These are phyloP conservation scores for Parafenestella ontariensis DNA, from an alignment of 2,329 filamentous ascomycete genomes.

Conservation along the genomic window DNA sequence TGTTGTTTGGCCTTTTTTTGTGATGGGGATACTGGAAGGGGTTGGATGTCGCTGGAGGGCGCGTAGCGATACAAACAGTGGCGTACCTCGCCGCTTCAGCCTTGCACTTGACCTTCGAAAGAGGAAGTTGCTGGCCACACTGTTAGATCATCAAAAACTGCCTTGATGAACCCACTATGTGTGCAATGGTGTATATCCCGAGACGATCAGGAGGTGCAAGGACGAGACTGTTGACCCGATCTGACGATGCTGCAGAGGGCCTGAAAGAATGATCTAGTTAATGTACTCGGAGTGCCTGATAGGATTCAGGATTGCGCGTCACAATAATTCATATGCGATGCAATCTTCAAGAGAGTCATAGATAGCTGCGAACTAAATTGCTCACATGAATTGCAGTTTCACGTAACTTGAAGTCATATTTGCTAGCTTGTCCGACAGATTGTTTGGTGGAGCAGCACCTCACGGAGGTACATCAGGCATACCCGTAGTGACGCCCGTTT, in stretches of 20 bases:
- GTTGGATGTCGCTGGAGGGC: not conserved
- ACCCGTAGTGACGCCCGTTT: not conserved
- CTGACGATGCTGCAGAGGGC: not conserved
- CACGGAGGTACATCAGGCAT: not conserved
- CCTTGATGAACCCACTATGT: not conserved
- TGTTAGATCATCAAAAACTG: not conserved
- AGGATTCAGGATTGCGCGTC: not conserved
- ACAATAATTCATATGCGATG: too few species aligned
- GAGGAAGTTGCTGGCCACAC: not conserved
- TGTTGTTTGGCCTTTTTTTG: not conserved
- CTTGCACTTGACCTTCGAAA: not conserved
- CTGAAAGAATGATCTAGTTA: not conserved
- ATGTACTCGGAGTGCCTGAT: not conserved
- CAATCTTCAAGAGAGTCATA: too few species aligned
- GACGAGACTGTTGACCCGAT: not conserved
- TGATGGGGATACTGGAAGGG: not conserved
- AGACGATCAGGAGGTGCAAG: not conserved
- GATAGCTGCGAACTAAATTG: too few species aligned
- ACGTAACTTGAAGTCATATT: too few species aligned
- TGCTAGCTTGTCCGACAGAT: too few species aligned
- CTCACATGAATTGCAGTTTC: too few species aligned
- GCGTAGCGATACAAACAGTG: not conserved
- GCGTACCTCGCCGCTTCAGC: not conserved
- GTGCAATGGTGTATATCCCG: not conserved
- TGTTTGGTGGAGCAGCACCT: too few species aligned